Percentiles rank a stretch among this genome's conserved stretches.
Conservation (phyloP, 768 basidiomycete genomes). For the Suillus brevipes region DNA sequence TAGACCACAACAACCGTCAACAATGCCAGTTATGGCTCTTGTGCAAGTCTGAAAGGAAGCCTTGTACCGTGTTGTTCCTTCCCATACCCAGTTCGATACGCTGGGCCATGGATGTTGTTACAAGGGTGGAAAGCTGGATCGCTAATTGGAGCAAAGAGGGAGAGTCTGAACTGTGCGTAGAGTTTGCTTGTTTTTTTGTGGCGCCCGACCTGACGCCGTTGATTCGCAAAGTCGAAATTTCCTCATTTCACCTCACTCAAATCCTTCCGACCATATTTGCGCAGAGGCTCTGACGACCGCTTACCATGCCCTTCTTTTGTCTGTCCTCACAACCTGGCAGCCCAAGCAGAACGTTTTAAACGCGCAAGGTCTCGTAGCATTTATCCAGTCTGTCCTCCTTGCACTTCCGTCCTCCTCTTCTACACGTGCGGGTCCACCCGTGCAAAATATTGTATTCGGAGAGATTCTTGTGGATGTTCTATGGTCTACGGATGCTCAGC, state of each 20-base stretch:
- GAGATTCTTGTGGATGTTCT: slow-evolving; percentile 77
- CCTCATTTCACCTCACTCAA: slow-evolving; percentile 59
- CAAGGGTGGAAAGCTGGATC: slow-evolving; percentile 49
- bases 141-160: slow-evolving; percentile 59
- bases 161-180: slow-evolving; percentile 59
- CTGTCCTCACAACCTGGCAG: slow-evolving; percentile 58
- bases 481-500: slow-evolving; percentile 76
- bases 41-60: slow-evolving; percentile 3
- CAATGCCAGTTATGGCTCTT: slow-evolving; percentile 23
- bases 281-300: slow-evolving; percentile 61
- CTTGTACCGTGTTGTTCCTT: slow-evolving; percentile 19
- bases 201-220: slow-evolving; percentile 19
- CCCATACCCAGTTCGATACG: slow-evolving; percentile 11
- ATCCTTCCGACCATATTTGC: slow-evolving; percentile 51
- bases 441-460: slow-evolving; percentile 51
- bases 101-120: slow-evolving; percentile 59
- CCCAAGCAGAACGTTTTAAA: slow-evolving; percentile 44
- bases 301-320: slow-evolving; percentile 67
- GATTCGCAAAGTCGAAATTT: slow-evolving; percentile 53
- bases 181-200: slow-evolving; percentile 15
- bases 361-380: slow-evolving; percentile 54
- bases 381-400: slow-evolving; percentile 61
- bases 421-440: slow-evolving; percentile 34
- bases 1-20: slow-evolving; percentile 27
- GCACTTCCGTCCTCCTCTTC: slow-evolving; percentile 72